phyloP scores from a whole-genome alignment of 176 grass and related monocot genomes.

The Saccharum officinarum region DNA sequence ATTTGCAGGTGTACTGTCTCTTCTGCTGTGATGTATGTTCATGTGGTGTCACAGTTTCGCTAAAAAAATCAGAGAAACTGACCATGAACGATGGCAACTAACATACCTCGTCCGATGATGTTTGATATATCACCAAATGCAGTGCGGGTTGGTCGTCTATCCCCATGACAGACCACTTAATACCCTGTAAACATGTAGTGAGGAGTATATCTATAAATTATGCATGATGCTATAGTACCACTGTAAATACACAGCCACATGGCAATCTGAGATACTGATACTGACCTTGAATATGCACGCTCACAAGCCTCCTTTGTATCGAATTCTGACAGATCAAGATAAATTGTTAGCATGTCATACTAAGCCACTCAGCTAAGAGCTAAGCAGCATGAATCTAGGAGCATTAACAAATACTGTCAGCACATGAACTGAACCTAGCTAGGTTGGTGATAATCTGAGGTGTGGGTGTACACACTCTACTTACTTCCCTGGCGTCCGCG shows the following conservation, averaged over 20 bases:
- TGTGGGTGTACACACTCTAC: no score
- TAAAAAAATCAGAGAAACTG: no score
- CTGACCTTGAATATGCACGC: slow-evolving; percentile 87
- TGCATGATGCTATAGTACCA: not conserved
- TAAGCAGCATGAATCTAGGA: not conserved
- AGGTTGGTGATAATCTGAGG: not conserved
- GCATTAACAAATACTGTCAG: not conserved
- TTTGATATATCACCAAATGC: no score
- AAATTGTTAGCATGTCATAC: slow-evolving; percentile 22
- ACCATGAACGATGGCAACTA: no score
- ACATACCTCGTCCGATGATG: no score
- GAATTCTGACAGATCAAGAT: slow-evolving; percentile 62
- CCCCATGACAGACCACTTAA: no score
- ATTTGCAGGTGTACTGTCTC: no score
- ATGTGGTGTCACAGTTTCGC: no score
- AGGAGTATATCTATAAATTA: slow-evolving; percentile 13
- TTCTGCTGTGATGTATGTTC: no score
- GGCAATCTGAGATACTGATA: slow-evolving; percentile 13
- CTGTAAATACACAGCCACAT: not conserved
- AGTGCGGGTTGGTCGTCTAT: no score
- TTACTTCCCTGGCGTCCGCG: no score
- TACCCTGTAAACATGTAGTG: not conserved
- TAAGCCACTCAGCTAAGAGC: not conserved
- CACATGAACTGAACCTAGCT: not conserved
- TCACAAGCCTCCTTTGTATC: slow-evolving; percentile 84